Evolutionary conservation across 768 basidiomycete genomes (phyloP).

Genomic region (Pleurotus ostreatus): DNA sequence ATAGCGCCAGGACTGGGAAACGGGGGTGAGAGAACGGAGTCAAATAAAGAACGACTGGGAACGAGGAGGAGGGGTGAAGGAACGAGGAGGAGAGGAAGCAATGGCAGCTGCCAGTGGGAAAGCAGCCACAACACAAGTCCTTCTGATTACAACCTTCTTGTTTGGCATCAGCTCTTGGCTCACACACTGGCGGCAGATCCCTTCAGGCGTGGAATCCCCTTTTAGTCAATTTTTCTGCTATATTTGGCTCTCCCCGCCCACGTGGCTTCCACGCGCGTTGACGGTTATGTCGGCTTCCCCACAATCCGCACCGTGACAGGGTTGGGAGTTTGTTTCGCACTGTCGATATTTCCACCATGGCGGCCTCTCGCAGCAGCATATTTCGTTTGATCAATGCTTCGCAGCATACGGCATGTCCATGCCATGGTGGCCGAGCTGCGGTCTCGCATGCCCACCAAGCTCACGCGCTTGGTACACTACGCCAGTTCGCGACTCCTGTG

Average conservation of each 20-base stretch:
- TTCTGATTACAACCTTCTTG: conserved; percentile 13
- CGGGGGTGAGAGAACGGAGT: conserved; percentile 19
- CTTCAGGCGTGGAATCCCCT: background rate
- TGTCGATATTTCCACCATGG: conserved; percentile 26
- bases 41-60: conserved; percentile 16
- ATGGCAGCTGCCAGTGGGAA: conserved; percentile 1
- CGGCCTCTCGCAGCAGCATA: conserved; percentile 58
- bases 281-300: conserved; percentile 8
- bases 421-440: conserved; percentile 60
- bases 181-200: conserved; percentile 6
- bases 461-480: conserved; percentile 54
- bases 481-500: conserved; percentile 77
- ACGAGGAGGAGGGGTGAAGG: conserved; percentile 14
- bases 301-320: conserved; percentile 9
- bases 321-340: too few species aligned
- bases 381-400: conserved; percentile 72
- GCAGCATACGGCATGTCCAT: conserved; percentile 74
- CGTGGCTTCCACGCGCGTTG: background rate
- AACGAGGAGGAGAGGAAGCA: conserved; percentile 9
- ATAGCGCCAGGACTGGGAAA: conserved; percentile 19
- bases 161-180: conserved; percentile 14
- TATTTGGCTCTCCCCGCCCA: background rate
- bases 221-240: background rate
- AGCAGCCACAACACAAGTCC: conserved; percentile 1
- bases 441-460: conserved; percentile 35